A percentile compares a stretch with the other conserved stretches of the same genome.
phyloP scores from a whole-genome alignment of 192 early-diverging fungal species.

The Helicostylum pulchrum region DNA sequence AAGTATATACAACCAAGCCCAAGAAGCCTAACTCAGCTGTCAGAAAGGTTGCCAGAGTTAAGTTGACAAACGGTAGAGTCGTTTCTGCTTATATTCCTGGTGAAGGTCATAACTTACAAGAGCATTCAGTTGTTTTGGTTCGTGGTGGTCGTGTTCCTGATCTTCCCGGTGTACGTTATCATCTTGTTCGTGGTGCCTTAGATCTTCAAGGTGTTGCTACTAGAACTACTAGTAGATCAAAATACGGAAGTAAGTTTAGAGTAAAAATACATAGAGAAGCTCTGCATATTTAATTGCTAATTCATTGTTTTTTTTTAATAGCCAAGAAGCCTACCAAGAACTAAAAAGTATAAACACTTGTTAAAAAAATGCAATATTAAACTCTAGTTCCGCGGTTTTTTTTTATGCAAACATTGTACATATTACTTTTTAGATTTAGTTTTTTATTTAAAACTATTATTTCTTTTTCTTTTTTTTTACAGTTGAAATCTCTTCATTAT shows the following conservation, averaged over 20 bases:
- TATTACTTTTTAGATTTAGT: no score
- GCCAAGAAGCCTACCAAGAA: conserved; percentile 40
- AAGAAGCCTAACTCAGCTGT: conserved; percentile 99
- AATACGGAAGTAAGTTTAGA: conserved; percentile 82
- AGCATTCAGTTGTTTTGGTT: conserved; percentile 95
- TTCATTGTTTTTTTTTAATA: conserved; percentile 18
- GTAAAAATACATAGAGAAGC: no score
- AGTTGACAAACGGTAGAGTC: conserved; percentile 88
- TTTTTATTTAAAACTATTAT: no score
- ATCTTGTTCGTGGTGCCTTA: conserved; percentile 86
- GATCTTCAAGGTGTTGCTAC: conserved; percentile 94
- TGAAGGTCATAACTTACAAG: conserved; percentile 97
- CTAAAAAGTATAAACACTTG: conserved; percentile 2
- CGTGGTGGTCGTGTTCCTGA: conserved; percentile 93
- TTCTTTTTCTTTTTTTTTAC: no score
- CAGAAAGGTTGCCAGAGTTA: conserved; percentile 89
- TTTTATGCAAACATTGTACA: no score
- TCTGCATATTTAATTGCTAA: neutral
- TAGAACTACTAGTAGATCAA: conserved; percentile 76
- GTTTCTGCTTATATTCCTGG: conserved; percentile 97
- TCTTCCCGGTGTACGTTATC: conserved; percentile 97
- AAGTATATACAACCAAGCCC: conserved; percentile 94
- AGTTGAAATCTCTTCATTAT: no score
- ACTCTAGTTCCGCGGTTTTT: no score
- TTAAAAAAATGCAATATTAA: no score